Evolutionary conservation across 2,329 filamentous ascomycete genomes (phyloP), one percentile per base, ranked within the genome.

Genomic region (Phyllosticta citriasiana): DNA sequence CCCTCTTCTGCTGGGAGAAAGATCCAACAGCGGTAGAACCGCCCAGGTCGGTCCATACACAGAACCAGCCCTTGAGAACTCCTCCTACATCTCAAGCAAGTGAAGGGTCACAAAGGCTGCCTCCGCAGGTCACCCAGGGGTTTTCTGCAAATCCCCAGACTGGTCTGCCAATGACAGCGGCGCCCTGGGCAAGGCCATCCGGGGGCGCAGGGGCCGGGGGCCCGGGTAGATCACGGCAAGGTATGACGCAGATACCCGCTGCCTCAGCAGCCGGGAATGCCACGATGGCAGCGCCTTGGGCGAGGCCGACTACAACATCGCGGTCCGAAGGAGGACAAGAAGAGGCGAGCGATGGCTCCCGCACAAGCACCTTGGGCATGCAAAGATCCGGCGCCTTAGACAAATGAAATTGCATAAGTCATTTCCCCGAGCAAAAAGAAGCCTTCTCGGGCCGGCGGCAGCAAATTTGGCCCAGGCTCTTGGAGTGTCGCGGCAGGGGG

Each of bases 1-100:
- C 77, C n/a, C 67, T 81, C 10, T 80, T 80, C 64, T 64, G 66
- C 47, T 80, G 78, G 77, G 74, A 78, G 64, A 65, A 67, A n/a
- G 77, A 80, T 63, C 74, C 77, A 25, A 55, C 69, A 8, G 77
- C 77, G 16, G 63, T 67, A 47, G 33, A 65, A 6, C 69, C 72
- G 7, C 66, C 68, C 40, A 65, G 68, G 12, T 73, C 69, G 12
- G 66, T 73, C 0, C 73, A 76, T 61, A 73, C 71, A 4, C 63
- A 69, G 0, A 72, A 66, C 35, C 74, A 76, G 59, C 74, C 74
- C 2, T 68, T 68, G 19, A 65, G 67, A 16, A 65, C 64, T 1
- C 61, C 65, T 2, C 63, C 69, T 0, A 66, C 68, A 30, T 63
- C 66, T 19, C 63, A 69, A 27, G 65, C 66, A 0, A 54, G 54